These are phyloP conservation scores for Penicillium cinerascens DNA, from an alignment of 495 filamentous ascomycete genomes.

Conservation along the genomic window DNA sequence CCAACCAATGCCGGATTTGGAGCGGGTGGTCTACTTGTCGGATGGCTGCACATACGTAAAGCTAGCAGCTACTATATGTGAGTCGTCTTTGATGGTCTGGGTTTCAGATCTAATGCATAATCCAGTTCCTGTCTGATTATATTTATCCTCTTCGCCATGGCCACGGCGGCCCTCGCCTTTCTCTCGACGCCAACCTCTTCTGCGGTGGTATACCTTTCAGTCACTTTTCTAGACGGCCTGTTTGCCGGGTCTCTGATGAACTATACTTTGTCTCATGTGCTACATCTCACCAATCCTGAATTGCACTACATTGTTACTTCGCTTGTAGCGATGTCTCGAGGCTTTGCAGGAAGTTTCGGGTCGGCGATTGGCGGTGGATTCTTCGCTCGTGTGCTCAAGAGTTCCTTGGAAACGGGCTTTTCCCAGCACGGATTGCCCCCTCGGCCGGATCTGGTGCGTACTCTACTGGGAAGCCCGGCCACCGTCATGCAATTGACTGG, in stretches of 20 bases:
- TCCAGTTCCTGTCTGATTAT: slow-evolving; percentile 50
- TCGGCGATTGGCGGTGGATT: slow-evolving; percentile 73
- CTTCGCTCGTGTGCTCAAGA: slow-evolving; percentile 60
- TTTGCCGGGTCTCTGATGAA: slow-evolving; percentile 67
- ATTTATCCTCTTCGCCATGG: slow-evolving; percentile 51
- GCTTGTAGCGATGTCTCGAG: slow-evolving; percentile 67
- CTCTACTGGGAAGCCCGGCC: slow-evolving; percentile 66
- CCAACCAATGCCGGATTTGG: slow-evolving; percentile 76
- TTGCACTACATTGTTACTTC: slow-evolving; percentile 69
- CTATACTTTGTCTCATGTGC: slow-evolving; percentile 71
- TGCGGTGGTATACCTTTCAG: slow-evolving; percentile 44
- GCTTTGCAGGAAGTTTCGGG: slow-evolving; percentile 72
- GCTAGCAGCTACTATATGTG: slow-evolving; percentile 61
- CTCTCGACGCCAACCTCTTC: slow-evolving; percentile 48
- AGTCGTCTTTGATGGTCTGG: background rate
- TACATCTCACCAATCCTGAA: slow-evolving; percentile 59
- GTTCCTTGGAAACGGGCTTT: slow-evolving; percentile 55
- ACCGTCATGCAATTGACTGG: slow-evolving; percentile 51
- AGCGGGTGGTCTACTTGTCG: slow-evolving; percentile 63
- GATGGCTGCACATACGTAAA: slow-evolving; percentile 66
- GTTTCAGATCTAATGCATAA: background rate
- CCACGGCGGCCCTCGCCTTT: slow-evolving; percentile 46
- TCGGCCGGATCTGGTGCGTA: slow-evolving; percentile 53
- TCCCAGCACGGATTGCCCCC: slow-evolving; percentile 44
- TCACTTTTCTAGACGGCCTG: slow-evolving; percentile 64